Evolutionary conservation across 768 basidiomycete genomes (phyloP), one percentile per base, ranked within the genome.

Genomic region (Scleroderma citrinum): DNA sequence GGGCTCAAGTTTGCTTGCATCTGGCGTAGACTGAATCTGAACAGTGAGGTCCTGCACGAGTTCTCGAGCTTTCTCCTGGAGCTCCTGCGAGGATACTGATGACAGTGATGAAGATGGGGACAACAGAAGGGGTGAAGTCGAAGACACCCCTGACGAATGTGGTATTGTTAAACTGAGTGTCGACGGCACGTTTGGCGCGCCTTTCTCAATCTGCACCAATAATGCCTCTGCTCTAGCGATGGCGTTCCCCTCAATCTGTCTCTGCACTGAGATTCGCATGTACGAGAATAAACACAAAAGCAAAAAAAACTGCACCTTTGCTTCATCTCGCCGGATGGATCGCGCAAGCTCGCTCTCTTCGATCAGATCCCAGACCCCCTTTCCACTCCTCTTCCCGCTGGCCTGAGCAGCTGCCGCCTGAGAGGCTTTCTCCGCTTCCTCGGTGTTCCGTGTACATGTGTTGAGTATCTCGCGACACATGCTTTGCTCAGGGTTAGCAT

Each of bases 361-460:
- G 47, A 91, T 87, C 80, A 91, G 78, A 0, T 78, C 80, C 89
- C 89, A 92, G 12, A 92, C 77, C 1, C 86, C 86, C 57, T 81
- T 89, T 7, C 76, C 75, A 6, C 67, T 56, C 3, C 80, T 81
- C n/a, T 79, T 74, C 5, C 80, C 79, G 50, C 75, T 76, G 39
- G 41, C 2, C 7, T 55, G 56, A 14, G 59, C 56, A 20, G 53
- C 56, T 11, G 8, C 47, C 1, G 45, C 26, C 2, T 49, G 39
- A 1, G 64, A 54, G 7, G 54, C 59, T 45, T 57, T 63, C 58
- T 85, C 86, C 0, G 87, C 94, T 48, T 86, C 83, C 63, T 97
- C 94, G 0, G 95, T 98, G 56, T 99, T 98, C 49, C 94, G 73
- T 7, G 94, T 82, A 64, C 95, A 99, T 11, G 83, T 80, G 55